Evolutionary conservation across 352 stramenopile genomes (phyloP).

Genomic region (Pythium dissotocum): DNA sequence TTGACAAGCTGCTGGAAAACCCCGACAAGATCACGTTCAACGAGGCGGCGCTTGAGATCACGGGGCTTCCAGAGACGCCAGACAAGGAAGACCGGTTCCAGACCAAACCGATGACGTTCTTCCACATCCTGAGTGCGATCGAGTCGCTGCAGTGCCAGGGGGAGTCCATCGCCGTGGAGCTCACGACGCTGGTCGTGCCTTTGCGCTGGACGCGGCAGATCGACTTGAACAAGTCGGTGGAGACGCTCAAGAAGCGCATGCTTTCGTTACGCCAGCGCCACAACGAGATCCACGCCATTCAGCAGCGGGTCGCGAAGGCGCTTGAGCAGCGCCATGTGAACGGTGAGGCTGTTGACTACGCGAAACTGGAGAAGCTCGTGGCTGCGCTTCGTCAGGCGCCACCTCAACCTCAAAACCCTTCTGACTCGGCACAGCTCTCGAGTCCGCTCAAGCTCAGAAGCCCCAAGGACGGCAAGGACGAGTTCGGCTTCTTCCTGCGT

Average conservation of each 20-base stretch:
- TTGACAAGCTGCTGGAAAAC: constrained; percentile 35
- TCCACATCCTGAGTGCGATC: constrained; percentile 51
- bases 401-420: neutral
- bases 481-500: constrained; percentile 69
- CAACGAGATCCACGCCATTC: constrained; percentile 27
- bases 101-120: constrained; percentile 60
- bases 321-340: constrained; percentile 39
- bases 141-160: constrained; percentile 56
- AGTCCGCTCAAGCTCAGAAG: constrained; percentile 20
- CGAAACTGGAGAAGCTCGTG: constrained; percentile 47
- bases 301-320: constrained; percentile 46
- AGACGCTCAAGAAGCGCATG: constrained; percentile 41
- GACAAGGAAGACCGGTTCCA: constrained; percentile 19
- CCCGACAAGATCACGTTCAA: constrained; percentile 44
- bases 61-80: constrained; percentile 31
- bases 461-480: constrained; percentile 42
- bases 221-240: constrained; percentile 33
- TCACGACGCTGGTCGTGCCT: constrained; percentile 47
- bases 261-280: constrained; percentile 28
- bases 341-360: constrained; percentile 49
- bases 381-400: constrained; percentile 51
- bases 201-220: constrained; percentile 43
- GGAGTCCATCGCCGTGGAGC: constrained; percentile 56
- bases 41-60: constrained; percentile 40
- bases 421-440: constrained; percentile 4